Base-by-base conservation (phyloP, 2,329 filamentous ascomycete genomes). In the Incumbomyces lentus region DNA sequence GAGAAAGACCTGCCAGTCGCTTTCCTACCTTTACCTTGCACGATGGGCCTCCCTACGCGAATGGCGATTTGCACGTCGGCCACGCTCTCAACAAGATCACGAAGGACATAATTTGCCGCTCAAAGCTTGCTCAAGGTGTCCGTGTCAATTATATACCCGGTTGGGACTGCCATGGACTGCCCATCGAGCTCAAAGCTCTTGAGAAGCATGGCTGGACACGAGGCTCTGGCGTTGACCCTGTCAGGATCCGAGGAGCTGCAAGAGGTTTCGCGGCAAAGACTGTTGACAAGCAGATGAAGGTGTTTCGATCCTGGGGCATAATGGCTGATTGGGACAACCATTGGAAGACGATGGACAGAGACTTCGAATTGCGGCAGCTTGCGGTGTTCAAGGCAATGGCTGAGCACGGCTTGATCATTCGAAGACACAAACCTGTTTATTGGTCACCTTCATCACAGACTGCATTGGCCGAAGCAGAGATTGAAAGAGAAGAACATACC, bases 81-180 rank as follows among this genome's bases (percentile, higher is more conserved):
- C 92, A 98, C 71, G 88, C 92, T 31, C 71, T 98, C 61, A 98
- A 98, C 67, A 98, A 98, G 68, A 83, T 96, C 56, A 73, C 95
- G 49, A 98, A 98, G 70, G 92, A 98, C 66, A 85, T 96, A 59
- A 86, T 94, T 51, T 74, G 88, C 56, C 79, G 92, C 34, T 80
- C 83, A 51, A 81, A 95, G 67, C 70, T 96, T 50, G 79, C 85
- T 50, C 76, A 82, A 60, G 92, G 86, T 14, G 81, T 77, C 55
- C 74, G 78, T 52, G 81, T 96, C 30, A 73, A 80, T 33, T 98
- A 93, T 60, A 73, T 88, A 13, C 92, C 92, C 2, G 90, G 92
- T 38, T 98, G 92, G 92, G 93, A 98, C 63, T 98, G 92, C 55
- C 92, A 98, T 70, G 92, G 92, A 0, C 74, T 98, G 40, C 92